Conservation (phyloP, 495 filamentous ascomycete species). For the Tuber melanosporum region DNA sequence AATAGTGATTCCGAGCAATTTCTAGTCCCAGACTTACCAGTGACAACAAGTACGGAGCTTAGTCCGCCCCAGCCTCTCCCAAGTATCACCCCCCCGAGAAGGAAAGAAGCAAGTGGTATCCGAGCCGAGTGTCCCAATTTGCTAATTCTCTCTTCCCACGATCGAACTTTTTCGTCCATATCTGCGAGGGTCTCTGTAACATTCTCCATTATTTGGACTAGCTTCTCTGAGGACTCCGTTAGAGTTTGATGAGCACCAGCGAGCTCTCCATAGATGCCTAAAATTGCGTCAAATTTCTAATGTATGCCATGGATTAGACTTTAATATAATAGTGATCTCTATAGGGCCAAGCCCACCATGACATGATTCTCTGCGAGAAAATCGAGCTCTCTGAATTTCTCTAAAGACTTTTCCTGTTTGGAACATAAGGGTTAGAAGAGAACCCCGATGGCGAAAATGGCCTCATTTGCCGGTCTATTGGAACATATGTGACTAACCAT, state of each 20-base stretch:
- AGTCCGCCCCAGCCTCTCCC: constrained; percentile 18
- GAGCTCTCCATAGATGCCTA: constrained; percentile 18
- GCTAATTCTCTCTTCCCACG: constrained; percentile 16
- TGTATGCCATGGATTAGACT: neutral
- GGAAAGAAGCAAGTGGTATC: constrained; percentile 16
- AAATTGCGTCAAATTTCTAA: constrained; percentile 22
- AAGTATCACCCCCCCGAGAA: constrained; percentile 21
- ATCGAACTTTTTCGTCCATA: constrained; percentile 15
- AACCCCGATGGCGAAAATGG: neutral
- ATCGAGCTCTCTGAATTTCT: neutral
- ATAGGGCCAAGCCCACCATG: neutral
- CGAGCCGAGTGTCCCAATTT: constrained; percentile 10
- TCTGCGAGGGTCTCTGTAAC: constrained; percentile 19
- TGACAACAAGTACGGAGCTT: constrained; percentile 3
- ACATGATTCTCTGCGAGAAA: neutral
- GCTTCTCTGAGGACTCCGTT: constrained; percentile 13
- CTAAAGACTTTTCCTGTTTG: neutral
- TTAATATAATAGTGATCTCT: neutral
- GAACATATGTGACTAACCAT: neutral
- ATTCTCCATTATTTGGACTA: constrained; percentile 10
- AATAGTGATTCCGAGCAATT: neutral
- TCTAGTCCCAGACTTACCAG: constrained; percentile 13
- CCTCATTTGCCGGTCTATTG: neutral
- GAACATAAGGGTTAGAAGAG: neutral
- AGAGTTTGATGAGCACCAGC: constrained; percentile 15